A percentile compares a stretch with the other conserved stretches of the same genome.
Conservation (phyloP, 495 filamentous ascomycete genomes). For the Ramalina peruviana region DNA sequence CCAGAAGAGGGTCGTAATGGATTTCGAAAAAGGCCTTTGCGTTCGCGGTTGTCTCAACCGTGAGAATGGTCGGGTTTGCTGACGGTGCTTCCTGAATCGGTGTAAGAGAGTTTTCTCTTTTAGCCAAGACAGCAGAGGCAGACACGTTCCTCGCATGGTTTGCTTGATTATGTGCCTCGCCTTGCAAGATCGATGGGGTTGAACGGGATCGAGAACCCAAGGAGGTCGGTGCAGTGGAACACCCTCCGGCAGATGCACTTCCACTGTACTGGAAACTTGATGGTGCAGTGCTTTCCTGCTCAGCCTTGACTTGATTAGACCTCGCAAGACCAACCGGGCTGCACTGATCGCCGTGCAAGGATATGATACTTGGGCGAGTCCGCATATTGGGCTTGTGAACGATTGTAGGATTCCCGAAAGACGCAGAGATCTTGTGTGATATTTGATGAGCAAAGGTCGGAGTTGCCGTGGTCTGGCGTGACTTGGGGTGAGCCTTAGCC, state of each 20-base stretch:
- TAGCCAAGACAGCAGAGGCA: not conserved
- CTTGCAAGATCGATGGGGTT: not conserved
- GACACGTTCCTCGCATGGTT: slow-evolving; percentile 1
- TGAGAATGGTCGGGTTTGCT: slow-evolving; percentile 50
- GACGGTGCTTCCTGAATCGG: slow-evolving; percentile 13
- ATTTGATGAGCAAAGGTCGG: slow-evolving; percentile 29
- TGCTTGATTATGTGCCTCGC: not conserved
- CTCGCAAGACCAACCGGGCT: not conserved
- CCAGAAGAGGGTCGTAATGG: slow-evolving; percentile 55
- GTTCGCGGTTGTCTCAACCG: slow-evolving; percentile 61
- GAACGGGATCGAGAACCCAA: slow-evolving; percentile 16
- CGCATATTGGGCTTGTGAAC: slow-evolving; percentile 35
- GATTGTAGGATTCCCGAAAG: slow-evolving; percentile 39
- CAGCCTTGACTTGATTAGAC: slow-evolving; percentile 18
- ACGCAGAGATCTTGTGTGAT: slow-evolving; percentile 34
- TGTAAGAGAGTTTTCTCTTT: slow-evolving; percentile 5
- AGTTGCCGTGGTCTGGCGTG: slow-evolving; percentile 9
- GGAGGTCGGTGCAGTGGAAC: slow-evolving; percentile 29
- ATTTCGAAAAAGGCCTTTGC: slow-evolving; percentile 82
- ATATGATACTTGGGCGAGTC: slow-evolving; percentile 28
- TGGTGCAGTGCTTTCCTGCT: slow-evolving; percentile 27
- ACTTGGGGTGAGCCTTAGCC: not conserved
- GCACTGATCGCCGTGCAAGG: slow-evolving; percentile 14
- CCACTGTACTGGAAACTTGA: slow-evolving; percentile 26
- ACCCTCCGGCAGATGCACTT: slow-evolving; percentile 19